Percentiles rank a stretch among this genome's conserved stretches.
Conservation (phyloP, 2,329 filamentous ascomycete species). For the Sclerotinia trifoliorum region DNA sequence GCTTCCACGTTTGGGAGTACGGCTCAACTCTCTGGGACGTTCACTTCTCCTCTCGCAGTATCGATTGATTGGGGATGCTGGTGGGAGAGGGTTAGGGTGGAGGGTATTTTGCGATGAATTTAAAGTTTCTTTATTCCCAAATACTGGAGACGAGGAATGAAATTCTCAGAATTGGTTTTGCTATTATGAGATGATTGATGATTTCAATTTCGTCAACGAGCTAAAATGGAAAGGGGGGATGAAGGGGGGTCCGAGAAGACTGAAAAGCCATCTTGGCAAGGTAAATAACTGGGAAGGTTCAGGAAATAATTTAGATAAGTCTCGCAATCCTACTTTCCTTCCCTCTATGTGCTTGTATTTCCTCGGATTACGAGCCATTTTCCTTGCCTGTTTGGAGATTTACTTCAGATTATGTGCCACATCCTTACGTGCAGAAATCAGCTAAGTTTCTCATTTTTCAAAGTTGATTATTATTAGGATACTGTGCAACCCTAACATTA, state of each 20-base stretch:
- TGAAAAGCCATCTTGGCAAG: not conserved
- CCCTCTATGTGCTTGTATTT: not conserved
- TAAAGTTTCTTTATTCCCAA: not conserved
- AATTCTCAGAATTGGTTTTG: not conserved
- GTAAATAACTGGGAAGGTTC: not conserved
- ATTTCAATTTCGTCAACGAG: not conserved
- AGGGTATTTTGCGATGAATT: too few relatives aligned
- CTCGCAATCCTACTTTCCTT: too few relatives aligned
- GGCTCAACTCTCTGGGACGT: not conserved
- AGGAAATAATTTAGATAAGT: too few relatives aligned
- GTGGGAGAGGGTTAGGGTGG: too few relatives aligned
- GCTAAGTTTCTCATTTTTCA: not conserved
- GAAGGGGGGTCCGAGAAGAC: not conserved
- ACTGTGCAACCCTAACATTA: not conserved
- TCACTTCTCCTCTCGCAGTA: not conserved
- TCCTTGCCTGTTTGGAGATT: not conserved
- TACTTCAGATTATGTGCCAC: too few relatives aligned
- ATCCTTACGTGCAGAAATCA: not conserved
- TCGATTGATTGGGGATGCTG: not conserved
- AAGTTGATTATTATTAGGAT: not conserved
- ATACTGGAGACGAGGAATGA: not conserved
- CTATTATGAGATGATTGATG: not conserved
- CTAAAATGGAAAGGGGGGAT: not conserved
- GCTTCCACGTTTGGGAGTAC: too few relatives aligned
- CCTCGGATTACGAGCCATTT: not conserved